Base-by-base conservation (phyloP, 257 asterid species). In the Linaria vulgaris region DNA sequence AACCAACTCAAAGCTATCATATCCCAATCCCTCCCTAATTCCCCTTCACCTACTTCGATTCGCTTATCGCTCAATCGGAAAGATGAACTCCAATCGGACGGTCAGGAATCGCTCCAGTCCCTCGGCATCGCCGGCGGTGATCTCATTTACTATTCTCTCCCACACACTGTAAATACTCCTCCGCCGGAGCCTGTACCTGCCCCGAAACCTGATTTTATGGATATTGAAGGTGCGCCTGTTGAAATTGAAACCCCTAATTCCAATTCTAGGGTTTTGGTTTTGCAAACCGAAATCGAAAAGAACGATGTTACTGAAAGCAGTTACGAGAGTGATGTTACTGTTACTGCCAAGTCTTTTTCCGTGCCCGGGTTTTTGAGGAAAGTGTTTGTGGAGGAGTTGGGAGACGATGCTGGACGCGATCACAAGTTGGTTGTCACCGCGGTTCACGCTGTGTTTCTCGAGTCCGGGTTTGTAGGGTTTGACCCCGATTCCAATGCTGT, bases 281-380 rank as follows among this genome's bases (percentile, higher is more conserved):
- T 31, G 54, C 60, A 61, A 16, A 57, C 55, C 12, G 56, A 68
- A 61, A 24, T 49, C 72, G 79, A 63, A 16, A 22, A 65, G 27
- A 59, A 19, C 16, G 66, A 46, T 7, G 45, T 13, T 49, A 62
- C 5, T 58, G 84, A 52, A 10, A 56, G 21, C 10, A 49, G 44
- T 17, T 59, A 11, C 17, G 48, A 27, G 34, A 2, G 6, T 27
- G 6, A 14, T 10, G 5, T 41, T 14, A 77, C 53, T 20, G 69
- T 44, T 20, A 65, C 56, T 16, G 79, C 71, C 24, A 76, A 75
- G 56, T 82, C 94, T 15, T 85, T 85, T 62, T 82, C 96, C 0
- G 90, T 83, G 30, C 92, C 97, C 23, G 95, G 95, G 22, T 94
- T 87, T 68, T 69, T 94, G 56, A 78, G 94, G 81, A 85, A 90